These are phyloP conservation scores for Entomortierella parvispora DNA, from an alignment of 192 early-diverging fungal species.

Conservation along the genomic window DNA sequence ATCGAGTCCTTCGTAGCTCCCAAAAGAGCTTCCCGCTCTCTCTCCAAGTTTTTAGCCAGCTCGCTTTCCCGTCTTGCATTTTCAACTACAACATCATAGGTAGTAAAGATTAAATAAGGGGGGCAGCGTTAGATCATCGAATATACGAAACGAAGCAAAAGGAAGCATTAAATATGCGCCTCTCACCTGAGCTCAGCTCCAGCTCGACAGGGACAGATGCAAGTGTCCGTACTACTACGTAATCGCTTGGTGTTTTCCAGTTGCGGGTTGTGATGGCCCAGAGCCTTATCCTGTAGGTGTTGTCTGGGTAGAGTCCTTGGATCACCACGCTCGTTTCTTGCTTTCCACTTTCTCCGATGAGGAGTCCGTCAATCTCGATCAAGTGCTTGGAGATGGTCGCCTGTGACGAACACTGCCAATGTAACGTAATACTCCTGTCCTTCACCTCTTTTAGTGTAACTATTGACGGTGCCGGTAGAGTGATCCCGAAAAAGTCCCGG, in stretches of 20 bases:
- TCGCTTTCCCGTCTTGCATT: constrained; percentile 34
- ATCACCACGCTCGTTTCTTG: constrained; percentile 53
- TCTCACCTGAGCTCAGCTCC: constrained; percentile 43
- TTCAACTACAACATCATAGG: constrained; percentile 11
- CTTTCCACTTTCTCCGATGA: constrained; percentile 50
- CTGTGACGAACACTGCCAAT: constrained; percentile 50
- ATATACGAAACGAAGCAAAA: neutral
- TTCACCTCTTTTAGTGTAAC: constrained; percentile 52
- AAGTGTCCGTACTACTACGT: constrained; percentile 40
- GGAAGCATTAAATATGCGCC: neutral
- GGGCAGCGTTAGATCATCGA: neutral
- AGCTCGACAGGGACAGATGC: constrained; percentile 40
- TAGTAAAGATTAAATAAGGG: neutral
- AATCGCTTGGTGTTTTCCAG: constrained; percentile 51
- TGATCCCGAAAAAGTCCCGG: constrained; percentile 48
- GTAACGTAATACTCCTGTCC: constrained; percentile 46
- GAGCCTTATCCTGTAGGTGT: constrained; percentile 44
- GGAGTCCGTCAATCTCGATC: constrained; percentile 44
- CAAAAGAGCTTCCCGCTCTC: constrained; percentile 7
- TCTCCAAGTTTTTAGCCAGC: constrained; percentile 15
- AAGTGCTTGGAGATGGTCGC: constrained; percentile 48
- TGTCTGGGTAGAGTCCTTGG: constrained; percentile 47
- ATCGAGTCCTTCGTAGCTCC: too few relatives aligned
- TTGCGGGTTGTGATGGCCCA: constrained; percentile 51
- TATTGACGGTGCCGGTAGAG: constrained; percentile 39